Percentiles rank a stretch among this genome's conserved stretches.
Conservation (phyloP, 306 rosid species). For the Hippophae rhamnoides region DNA sequence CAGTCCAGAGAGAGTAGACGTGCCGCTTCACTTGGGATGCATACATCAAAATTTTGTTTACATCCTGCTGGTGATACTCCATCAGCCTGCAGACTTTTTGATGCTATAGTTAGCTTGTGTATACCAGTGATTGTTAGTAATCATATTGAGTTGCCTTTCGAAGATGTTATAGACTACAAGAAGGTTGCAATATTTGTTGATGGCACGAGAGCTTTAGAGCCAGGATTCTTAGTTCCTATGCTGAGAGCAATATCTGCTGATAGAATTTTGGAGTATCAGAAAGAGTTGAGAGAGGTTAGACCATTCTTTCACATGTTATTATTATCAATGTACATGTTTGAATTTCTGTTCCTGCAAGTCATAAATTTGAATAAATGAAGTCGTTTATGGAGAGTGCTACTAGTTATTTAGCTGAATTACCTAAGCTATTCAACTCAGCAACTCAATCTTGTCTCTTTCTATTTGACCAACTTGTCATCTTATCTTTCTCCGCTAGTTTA, state of each 20-base stretch:
- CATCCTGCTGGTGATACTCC: slow-evolving; percentile 99
- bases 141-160: slow-evolving; percentile 82
- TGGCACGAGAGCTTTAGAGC: slow-evolving; percentile 47
- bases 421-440: too few species aligned
- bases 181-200: slow-evolving; percentile 81
- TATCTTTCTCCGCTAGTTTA: too few species aligned
- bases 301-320: not conserved
- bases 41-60: slow-evolving; percentile 79
- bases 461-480: too few species aligned
- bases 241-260: slow-evolving; percentile 44
- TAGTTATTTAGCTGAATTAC: too few species aligned
- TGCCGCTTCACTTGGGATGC: slow-evolving; percentile 93
- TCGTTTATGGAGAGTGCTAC: too few species aligned
- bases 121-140: slow-evolving; percentile 82
- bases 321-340: too few species aligned
- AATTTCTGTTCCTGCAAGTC: too few species aligned
- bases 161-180: slow-evolving; percentile 76
- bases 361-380: too few species aligned
- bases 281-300: slow-evolving; percentile 65
- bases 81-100: slow-evolving; percentile 90
- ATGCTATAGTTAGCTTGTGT: slow-evolving; percentile 89
- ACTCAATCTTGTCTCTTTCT: too few species aligned
- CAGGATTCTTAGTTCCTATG: slow-evolving; percentile 54
- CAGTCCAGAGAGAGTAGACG: slow-evolving; percentile 88
- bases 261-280: slow-evolving; percentile 69